Evolutionary conservation across 176 grass and related monocot species (phyloP).

Genomic region (Secale cereale): DNA sequence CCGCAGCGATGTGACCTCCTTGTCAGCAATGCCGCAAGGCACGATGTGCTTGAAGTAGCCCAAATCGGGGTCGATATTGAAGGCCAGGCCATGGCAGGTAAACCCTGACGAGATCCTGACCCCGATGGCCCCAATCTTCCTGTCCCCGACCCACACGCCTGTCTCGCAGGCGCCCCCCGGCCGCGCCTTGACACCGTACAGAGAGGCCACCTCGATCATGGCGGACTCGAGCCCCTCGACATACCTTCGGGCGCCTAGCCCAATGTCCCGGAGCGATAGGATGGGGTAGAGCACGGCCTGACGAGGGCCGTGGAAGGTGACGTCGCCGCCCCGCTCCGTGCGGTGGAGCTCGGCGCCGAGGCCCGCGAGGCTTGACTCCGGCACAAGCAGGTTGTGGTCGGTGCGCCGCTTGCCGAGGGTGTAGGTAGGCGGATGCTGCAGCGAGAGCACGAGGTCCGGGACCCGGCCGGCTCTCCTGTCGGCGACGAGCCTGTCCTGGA

Average conservation of each 20-base stretch:
- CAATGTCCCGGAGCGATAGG: slow-evolving; percentile 52
- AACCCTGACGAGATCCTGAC: slow-evolving; percentile 81
- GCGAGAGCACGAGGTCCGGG: slow-evolving; percentile 59
- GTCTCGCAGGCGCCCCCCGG: slow-evolving; percentile 61
- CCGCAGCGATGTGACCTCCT: slow-evolving; percentile 70
- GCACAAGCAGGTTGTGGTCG: slow-evolving; percentile 63
- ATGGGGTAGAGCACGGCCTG: slow-evolving; percentile 89
- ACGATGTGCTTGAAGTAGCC: slow-evolving; percentile 70
- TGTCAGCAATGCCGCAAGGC: slow-evolving; percentile 75
- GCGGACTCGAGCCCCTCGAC: slow-evolving; percentile 80
- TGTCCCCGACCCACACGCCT: slow-evolving; percentile 81
- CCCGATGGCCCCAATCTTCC: slow-evolving; percentile 95
- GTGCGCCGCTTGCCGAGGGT: slow-evolving; percentile 86
- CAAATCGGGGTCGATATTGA: slow-evolving; percentile 80
- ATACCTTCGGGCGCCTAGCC: slow-evolving; percentile 76
- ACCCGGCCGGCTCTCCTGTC: slow-evolving; percentile 61
- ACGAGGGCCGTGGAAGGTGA: slow-evolving; percentile 87
- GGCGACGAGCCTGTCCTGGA: slow-evolving; percentile 76
- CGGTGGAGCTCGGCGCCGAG: slow-evolving; percentile 74
- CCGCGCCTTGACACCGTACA: slow-evolving; percentile 63
- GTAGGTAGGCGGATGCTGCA: slow-evolving; percentile 90
- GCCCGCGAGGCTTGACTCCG: slow-evolving; percentile 49
- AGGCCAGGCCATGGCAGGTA: slow-evolving; percentile 78
- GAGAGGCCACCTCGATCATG: slow-evolving; percentile 73
- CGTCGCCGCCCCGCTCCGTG: slow-evolving; percentile 80